phyloP scores from a whole-genome alignment of 2,329 filamentous ascomycete genomes.

The Falciphora oryzae region DNA sequence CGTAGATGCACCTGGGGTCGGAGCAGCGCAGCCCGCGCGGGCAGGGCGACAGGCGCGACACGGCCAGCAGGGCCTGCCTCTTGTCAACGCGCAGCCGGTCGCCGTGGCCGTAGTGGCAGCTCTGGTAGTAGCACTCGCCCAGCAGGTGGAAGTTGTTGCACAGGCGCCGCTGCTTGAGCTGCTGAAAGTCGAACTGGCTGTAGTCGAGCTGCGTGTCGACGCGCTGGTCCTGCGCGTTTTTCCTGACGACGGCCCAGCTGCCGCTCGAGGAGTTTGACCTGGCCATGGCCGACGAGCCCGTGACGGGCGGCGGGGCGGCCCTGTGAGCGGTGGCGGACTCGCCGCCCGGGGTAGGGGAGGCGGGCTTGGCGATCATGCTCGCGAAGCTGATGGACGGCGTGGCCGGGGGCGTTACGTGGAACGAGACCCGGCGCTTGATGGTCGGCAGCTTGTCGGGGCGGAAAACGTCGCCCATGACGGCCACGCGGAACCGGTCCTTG shows the following conservation, averaged over 20 bases:
- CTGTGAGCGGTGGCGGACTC: background rate
- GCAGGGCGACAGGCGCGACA: background rate
- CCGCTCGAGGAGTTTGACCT: background rate
- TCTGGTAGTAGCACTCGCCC: background rate
- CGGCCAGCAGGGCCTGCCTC: background rate
- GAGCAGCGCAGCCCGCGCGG: background rate
- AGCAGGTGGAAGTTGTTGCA: constrained; percentile 3
- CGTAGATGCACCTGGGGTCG: background rate
- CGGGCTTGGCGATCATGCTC: background rate
- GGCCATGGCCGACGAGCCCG: background rate
- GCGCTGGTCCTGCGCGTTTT: background rate
- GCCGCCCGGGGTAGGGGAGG: background rate
- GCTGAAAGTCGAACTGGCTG: background rate
- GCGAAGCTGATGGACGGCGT: background rate
- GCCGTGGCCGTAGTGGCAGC: background rate
- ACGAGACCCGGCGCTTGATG: background rate
- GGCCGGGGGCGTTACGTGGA: background rate
- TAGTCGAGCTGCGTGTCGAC: background rate
- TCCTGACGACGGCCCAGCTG: background rate
- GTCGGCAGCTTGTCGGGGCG: background rate
- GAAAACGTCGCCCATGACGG: background rate
- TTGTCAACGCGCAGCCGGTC: background rate
- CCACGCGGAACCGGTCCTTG: background rate
- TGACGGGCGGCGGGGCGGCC: background rate
- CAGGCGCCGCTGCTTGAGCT: background rate